Base-by-base conservation (phyloP, 768 basidiomycete species). In the Myochromella boudieri region DNA sequence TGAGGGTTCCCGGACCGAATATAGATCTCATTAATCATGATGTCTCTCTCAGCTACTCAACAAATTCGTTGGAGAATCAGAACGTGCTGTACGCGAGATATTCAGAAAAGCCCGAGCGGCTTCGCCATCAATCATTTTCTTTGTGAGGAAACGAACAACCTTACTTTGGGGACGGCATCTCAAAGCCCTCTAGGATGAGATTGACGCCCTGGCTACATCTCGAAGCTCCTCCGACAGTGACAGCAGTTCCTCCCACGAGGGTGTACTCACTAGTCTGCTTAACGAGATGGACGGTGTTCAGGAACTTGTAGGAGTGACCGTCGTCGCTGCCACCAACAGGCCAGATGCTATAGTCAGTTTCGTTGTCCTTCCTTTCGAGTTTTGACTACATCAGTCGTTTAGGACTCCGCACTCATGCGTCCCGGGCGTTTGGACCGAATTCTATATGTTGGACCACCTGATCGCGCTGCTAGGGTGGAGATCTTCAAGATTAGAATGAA, bases 281-380 rank as follows among this genome's bases (percentile, higher is more conserved):
- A 98, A 95, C 60, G 97, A 99, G 62, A 98, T 98, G 93, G 97
- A 98, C 60, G 97, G 97, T 15, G 89, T 98, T 0, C 91, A 97
- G 66, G 93, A 95, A 66, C 74, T 98, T 15, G 73, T 87, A 14
- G 94, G 95, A 0, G 97, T 99, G n/a, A 95, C 91, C 0, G 81
- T 97, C 26, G 81, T 99, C 8, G 97, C 93, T 1, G 97, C 97
- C 0, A 99, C 97, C 10, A 98, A 99, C 62, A 70, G 95, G 46
- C 97, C 97, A 6, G 94, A 97, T 51, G 82, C 83, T n/a, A 84
- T 97, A 33, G 87, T 89, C 50, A 62, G 90, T 75, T 25, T 43
- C 11, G 36, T 32, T 48, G 42, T 21, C 41, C 28, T 18, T 38
- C 32, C 39, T 6, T 17, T 22, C 17, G 25, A 31, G 14, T 15